These are phyloP conservation scores for Ceratobasidium sp. DNA, from an alignment of 1,284 basidiomycete genomes.

Conservation along the genomic window DNA sequence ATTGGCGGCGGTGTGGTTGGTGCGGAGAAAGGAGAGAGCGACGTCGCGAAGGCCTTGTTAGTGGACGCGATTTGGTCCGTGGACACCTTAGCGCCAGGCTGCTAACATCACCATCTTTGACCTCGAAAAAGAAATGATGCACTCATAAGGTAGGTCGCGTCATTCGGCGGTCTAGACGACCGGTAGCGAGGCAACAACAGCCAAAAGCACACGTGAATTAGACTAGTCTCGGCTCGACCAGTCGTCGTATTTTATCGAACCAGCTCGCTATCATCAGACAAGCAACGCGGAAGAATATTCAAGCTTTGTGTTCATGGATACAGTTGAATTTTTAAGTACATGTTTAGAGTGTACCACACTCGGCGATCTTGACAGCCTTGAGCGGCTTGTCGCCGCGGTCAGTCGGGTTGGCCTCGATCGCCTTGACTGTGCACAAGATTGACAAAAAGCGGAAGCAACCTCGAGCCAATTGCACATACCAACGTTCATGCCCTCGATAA, in stretches of 20 bases:
- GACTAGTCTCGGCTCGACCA: neutral
- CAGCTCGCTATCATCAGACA: neutral
- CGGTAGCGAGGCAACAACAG: neutral
- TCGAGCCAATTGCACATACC: conserved; percentile 51
- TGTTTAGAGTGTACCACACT: conserved; percentile 72
- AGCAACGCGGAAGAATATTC: neutral
- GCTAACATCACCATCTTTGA: neutral
- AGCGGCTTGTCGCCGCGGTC: conserved; percentile 75
- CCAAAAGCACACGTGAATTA: neutral
- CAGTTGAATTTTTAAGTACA: conserved; percentile 14
- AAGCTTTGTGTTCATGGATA: neutral
- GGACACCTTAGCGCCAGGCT: conserved; percentile 24
- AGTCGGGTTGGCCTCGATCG: conserved; percentile 80
- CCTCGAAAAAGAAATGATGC: too few relatives aligned
- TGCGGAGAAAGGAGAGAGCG: conserved; percentile 17
- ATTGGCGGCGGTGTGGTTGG: conserved; percentile 2
- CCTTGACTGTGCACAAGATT: conserved; percentile 68
- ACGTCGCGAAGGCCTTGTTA: conserved; percentile 36
- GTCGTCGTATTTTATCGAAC: neutral
- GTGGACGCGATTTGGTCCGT: conserved; percentile 27
- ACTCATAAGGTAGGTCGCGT: neutral
- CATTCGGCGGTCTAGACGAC: neutral
- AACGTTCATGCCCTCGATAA: conserved; percentile 53
- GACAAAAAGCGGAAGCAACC: neutral
- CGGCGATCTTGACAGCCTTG: conserved; percentile 74